These are phyloP conservation scores for Podaxis sp. DNA, from an alignment of 768 basidiomycete genomes.

Conservation along the genomic window DNA sequence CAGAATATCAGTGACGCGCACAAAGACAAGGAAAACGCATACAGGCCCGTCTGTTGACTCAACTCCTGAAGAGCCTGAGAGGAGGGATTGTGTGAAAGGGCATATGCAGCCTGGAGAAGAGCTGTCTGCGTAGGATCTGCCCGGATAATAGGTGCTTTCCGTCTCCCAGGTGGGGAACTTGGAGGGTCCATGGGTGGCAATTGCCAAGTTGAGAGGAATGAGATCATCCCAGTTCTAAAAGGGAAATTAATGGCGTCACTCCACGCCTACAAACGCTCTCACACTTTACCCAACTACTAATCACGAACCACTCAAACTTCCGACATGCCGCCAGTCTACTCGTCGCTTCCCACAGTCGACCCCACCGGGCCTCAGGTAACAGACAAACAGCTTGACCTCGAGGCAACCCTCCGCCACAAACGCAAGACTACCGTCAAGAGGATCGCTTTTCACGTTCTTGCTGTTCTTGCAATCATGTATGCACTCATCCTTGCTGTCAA, in stretches of 20 bases:
- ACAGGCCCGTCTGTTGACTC: conserved; percentile 33
- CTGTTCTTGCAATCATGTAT: conserved; percentile 19
- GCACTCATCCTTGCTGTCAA: conserved; percentile 13
- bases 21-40: conserved; percentile 19
- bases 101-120: conserved; percentile 28
- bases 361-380: background rate
- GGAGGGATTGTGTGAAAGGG: conserved; percentile 21
- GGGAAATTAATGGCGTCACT: background rate
- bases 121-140: conserved; percentile 26
- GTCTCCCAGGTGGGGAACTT: background rate
- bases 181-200: background rate
- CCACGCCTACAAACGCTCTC: background rate
- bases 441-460: conserved; percentile 8
- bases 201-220: background rate
- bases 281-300: background rate
- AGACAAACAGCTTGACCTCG: background rate
- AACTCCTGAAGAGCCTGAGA: conserved; percentile 25
- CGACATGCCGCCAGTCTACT: conserved; percentile 14
- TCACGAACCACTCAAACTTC: background rate
- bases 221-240: background rate
- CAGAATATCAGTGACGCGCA: background rate
- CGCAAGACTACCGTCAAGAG: conserved; percentile 12
- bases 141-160: conserved; percentile 21
- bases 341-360: conserved; percentile 8
- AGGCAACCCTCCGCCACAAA: background rate